Evolutionary conservation across 1,284 basidiomycete species (phyloP).

Genomic region (Apiotrichum gracile): DNA sequence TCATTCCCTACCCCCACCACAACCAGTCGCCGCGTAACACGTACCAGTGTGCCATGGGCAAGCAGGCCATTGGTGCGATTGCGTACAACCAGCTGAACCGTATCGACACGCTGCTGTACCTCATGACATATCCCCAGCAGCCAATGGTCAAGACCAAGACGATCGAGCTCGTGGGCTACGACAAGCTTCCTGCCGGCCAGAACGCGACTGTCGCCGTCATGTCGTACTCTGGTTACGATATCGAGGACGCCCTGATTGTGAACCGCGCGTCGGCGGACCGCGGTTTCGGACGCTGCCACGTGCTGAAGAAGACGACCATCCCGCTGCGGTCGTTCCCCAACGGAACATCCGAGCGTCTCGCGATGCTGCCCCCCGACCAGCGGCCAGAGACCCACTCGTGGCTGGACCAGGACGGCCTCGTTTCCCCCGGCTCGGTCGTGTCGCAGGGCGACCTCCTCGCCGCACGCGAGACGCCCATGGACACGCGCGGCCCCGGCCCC

Average conservation of each 20-base stretch:
- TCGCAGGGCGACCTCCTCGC: slow-evolving; percentile 91
- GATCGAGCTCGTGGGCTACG: slow-evolving; percentile 94
- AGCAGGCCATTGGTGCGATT: slow-evolving; percentile 99
- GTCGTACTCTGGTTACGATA: slow-evolving; percentile 99
- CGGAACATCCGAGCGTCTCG: slow-evolving; percentile 88
- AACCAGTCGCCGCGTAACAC: slow-evolving; percentile 99
- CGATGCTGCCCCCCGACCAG: slow-evolving; percentile 74
- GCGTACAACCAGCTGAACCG: slow-evolving; percentile 96
- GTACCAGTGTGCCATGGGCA: slow-evolving; percentile 99
- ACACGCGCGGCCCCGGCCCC: slow-evolving; percentile 56
- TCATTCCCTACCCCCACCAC: slow-evolving; percentile 97
- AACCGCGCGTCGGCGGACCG: slow-evolving; percentile 94
- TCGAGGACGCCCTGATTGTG: slow-evolving; percentile 95
- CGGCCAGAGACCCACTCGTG: slow-evolving; percentile 67
- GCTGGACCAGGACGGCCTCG: slow-evolving; percentile 90
- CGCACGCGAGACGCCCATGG: slow-evolving; percentile 89
- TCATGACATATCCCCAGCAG: slow-evolving; percentile 98
- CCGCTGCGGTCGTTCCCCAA: slow-evolving; percentile 95
- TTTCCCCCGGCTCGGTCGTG: slow-evolving; percentile 89
- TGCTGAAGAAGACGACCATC: slow-evolving; percentile 90
- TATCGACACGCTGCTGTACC: slow-evolving; percentile 96
- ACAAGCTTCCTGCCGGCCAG: slow-evolving; percentile 93
- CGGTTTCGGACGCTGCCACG: slow-evolving; percentile 96
- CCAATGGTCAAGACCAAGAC: slow-evolving; percentile 99
- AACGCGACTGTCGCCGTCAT: slow-evolving; percentile 99